Percentiles rank a stretch among this genome's conserved stretches.
These are phyloP conservation scores for Sphagnum tenellum DNA, from an alignment of 225 moss, liverwort and hornwort species.

Conservation along the genomic window DNA sequence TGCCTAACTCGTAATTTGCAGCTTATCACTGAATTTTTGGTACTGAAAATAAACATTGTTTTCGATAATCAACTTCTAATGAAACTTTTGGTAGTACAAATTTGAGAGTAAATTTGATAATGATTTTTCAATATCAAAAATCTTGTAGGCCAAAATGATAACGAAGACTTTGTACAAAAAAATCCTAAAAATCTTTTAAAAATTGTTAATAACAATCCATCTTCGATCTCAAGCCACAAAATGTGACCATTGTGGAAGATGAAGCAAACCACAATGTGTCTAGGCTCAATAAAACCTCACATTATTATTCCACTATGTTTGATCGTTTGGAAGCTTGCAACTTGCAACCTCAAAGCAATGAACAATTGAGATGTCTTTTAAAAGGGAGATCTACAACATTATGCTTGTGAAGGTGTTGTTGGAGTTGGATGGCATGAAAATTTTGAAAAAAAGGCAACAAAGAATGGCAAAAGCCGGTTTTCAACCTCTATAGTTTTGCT, in stretches of 20 bases:
- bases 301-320: constrained; percentile 74
- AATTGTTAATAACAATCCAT: too few species aligned
- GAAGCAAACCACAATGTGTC: constrained; percentile 70
- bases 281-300: constrained; percentile 58
- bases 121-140: too few species aligned
- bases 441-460: constrained; percentile 41
- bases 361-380: constrained; percentile 59
- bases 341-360: constrained; percentile 30
- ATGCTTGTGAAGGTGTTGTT: constrained; percentile 63
- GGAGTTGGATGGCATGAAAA: constrained; percentile 67
- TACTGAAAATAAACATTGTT: too few species aligned
- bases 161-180: too few species aligned
- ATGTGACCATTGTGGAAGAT: constrained; percentile 63
- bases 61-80: too few species aligned
- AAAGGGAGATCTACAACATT: constrained; percentile 68
- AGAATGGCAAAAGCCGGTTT: constrained; percentile 54
- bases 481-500: constrained; percentile 35
- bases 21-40: too few species aligned
- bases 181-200: too few species aligned
- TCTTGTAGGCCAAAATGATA: too few species aligned
- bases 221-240: constrained; percentile 34
- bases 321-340: constrained; percentile 63
- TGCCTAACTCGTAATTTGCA: too few species aligned
- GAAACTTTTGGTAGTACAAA: too few species aligned
- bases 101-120: too few species aligned